Percentiles rank a stretch among this genome's conserved stretches.
These are phyloP conservation scores for Coleophoma eucalyptorum DNA, from an alignment of 2,329 filamentous ascomycete species.

Conservation along the genomic window DNA sequence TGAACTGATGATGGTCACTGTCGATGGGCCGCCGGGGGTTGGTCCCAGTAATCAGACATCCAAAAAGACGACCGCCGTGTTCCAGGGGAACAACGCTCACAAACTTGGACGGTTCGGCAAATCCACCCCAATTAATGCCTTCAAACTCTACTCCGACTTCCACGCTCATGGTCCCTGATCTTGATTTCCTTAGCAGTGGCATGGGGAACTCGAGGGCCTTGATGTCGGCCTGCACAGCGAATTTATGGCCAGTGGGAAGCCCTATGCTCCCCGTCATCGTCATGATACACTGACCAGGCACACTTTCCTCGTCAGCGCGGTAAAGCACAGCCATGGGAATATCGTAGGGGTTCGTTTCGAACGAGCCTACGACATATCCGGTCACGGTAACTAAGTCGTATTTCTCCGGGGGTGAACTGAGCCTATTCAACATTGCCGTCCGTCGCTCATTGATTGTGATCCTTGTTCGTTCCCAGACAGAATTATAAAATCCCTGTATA, in stretches of 20 bases:
- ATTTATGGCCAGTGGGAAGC: constrained; percentile 6
- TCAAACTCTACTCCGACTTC: constrained; percentile 17
- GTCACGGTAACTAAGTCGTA: background rate
- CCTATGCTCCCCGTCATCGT: constrained; percentile 16
- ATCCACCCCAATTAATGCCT: constrained; percentile 14
- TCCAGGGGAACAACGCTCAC: constrained; percentile 20
- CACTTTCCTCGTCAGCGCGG: constrained; percentile 17
- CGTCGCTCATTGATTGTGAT: constrained; percentile 18
- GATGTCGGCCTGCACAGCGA: constrained; percentile 9
- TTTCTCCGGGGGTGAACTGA: constrained; percentile 9
- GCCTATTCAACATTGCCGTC: constrained; percentile 14
- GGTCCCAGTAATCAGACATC: constrained; percentile 19
- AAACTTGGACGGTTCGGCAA: constrained; percentile 15
- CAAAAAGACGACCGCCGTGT: constrained; percentile 11
- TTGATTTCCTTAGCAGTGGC: constrained; percentile 16
- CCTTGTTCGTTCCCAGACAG: constrained; percentile 18
- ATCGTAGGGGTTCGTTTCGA: constrained; percentile 18
- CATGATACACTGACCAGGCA: constrained; percentile 5
- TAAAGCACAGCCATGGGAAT: constrained; percentile 24
- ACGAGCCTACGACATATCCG: constrained; percentile 12
- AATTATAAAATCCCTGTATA: constrained; percentile 20
- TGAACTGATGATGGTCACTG: constrained; percentile 18
- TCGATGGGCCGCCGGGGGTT: constrained; percentile 23
- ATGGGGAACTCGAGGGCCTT: constrained; percentile 14
- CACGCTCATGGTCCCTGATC: constrained; percentile 12